Percentiles rank a stretch among this genome's conserved stretches.
Conservation (phyloP, 768 basidiomycete genomes). For the Bullera alba region DNA sequence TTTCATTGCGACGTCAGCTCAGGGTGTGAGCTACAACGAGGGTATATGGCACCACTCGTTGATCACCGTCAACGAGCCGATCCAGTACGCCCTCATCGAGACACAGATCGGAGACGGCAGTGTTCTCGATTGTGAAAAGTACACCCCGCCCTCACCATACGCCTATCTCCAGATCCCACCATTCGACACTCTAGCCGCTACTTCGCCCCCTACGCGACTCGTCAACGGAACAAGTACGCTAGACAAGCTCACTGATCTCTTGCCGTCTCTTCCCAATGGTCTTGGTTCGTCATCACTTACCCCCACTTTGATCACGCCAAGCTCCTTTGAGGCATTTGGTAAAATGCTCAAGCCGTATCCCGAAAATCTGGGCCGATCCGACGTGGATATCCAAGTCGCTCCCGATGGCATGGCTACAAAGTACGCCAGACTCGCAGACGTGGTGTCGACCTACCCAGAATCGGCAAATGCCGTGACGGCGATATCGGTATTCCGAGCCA, state of each 20-base stretch:
- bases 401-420: constrained; percentile 81
- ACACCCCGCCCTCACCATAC: neutral
- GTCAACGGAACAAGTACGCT: neutral
- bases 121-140: neutral
- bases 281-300: constrained; percentile 21
- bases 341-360: constrained; percentile 79
- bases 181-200: neutral
- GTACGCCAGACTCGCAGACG: constrained; percentile 77
- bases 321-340: constrained; percentile 79
- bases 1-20: constrained; percentile 69
- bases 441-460: constrained; percentile 57
- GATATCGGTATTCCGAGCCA: constrained; percentile 78
- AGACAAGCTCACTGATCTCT: neutral
- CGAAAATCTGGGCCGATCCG: constrained; percentile 56
- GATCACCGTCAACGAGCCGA: constrained; percentile 31
- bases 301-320: constrained; percentile 60
- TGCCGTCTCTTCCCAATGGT: neutral
- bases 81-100: neutral
- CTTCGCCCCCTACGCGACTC: neutral
- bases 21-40: constrained; percentile 77
- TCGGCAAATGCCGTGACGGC: constrained; percentile 57
- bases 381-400: constrained; percentile 64
- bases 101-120: neutral
- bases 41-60: constrained; percentile 66
- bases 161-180: neutral